Evolutionary conservation across 2,329 filamentous ascomycete genomes (phyloP), one percentile per base, ranked within the genome.

Genomic region (Ascochyta pisi): DNA sequence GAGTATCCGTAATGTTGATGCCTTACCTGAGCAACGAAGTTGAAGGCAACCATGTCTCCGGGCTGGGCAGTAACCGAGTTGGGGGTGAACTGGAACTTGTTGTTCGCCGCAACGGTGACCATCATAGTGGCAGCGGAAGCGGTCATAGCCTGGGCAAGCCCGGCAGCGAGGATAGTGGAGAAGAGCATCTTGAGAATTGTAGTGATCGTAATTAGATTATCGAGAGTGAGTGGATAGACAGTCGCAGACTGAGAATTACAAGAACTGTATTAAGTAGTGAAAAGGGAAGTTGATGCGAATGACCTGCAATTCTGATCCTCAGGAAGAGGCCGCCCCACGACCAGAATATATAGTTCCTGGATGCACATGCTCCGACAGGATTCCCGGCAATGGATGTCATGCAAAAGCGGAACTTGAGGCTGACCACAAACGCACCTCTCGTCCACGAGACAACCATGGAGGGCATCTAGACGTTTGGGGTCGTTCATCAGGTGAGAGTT

Each of bases 71-170:
- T 68, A 31, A 70, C 45, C 13, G 62, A 56, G 53, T 68, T 67
- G 19, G 68, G 68, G 10, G 65, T 67, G 39, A 70, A 70, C 15
- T 61, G 60, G 59, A 70, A 70, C 55, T 69, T 65, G 48, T 69
- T 69, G 61, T 70, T 70, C 9, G 66, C 64, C n/a, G 62, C 68
- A 24, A 70, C 68, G 8, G 68, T 69, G 48, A 70, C 68, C 57
- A 61, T 58, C 66, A 69, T 70, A 7, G 64, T 68, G 31, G 66
- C 68, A 37, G 68, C 66, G n/a, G 61, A 68, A 16, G 52, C 65
- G 7, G 60, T 54, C 56, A 66, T 54, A 57, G 61, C 65, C 57
- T 70, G 68, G 44, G 66, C 62, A 37, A 69, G 60, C 46, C 54
- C 64, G 24, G 58, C 63, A 24, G 44, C 49, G 41, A 67, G 27